Base-by-base conservation (phyloP, 2,329 filamentous ascomycete genomes). In the Aspergillus sp. region DNA sequence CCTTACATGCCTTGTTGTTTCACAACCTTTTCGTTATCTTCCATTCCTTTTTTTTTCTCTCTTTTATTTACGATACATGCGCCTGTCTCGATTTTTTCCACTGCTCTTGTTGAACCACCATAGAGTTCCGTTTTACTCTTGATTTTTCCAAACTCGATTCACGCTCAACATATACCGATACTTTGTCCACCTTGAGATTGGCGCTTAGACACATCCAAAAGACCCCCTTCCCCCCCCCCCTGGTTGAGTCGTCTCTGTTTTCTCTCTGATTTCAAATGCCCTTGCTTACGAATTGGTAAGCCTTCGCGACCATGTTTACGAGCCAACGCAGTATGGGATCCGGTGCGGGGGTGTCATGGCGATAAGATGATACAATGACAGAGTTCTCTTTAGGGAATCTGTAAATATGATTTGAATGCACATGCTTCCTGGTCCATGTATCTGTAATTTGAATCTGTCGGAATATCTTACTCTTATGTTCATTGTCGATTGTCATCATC, bases 401-500 rank as follows among this genome's bases (percentile, higher is more conserved):
- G 53, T 47, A 60, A 24, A 59, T 56, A 60, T 57, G 26, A 53
- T 36, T 56, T 54, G n/a, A 39, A 53, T 59, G 36, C 57, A 52
- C 49, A 51, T 51, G 49, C 12, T 26, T 32, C 16, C 36, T 42
- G 36, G 36, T 42, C 36, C 36, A 42, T 42, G 36, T 42, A 42
- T 42, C 36, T 42, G 36, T 42, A 42, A 6, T 12, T 42, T 47
- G 45, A 36, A 36, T 14, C 31, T 36, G 31, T 36, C 31, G 31
- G 36, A 42, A 42, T 42, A 12, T 36, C 11, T 36, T 14, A 2
- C 6, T 49, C 47, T 59, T 60, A 46, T 61, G 59, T 2, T 63
- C 57, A 18, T 51, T 53, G 22, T 67, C 61, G 29, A 22, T 51
- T 53, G 26, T 67, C 61, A 24, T 67, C 62, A 1, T 63, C 57